Evolutionary conservation across 129 eudicot species (phyloP), one percentile per base, ranked within the genome.

Genomic region (Chrysanthemum makinoi): DNA sequence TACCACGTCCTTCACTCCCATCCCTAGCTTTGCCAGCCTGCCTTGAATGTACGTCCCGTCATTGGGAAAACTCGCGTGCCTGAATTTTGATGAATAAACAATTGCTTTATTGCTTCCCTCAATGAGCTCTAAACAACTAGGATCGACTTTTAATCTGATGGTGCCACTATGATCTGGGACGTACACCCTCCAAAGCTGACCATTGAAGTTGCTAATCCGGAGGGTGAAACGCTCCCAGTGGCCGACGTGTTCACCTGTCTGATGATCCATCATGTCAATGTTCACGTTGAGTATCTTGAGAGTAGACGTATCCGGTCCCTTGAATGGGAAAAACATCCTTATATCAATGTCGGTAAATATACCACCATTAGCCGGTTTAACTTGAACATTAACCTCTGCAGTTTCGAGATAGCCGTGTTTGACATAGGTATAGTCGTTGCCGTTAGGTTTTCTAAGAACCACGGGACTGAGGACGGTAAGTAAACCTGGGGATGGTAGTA

Each of bases 151-250:
- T 65, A 75, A 87, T 0, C 97, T 6, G 44, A 0, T 6, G 9
- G 44, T 97, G 12, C 97, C 96, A 17, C 97, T 94, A 20, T 20
- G 20, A 20, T 20, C 85, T 0, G 97, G 90, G 68, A 83, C 90
- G 51, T 89, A 94, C 16, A 87, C 64, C 8, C 88, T 77, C 87
- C 84, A 75, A 9, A 94, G 84, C 72, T 94, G 96, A 0, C 97
- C 99, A 2, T 73, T 58, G 61, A 87, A 94, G 85, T 94, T 94
- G 82, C 99, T 85, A 48, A 94, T 33, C 15, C 99, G 86, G 60
- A 94, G 99, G 0, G 99, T 94, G 56, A 11, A 90, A 65, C 90
- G 97, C 77, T 94, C 99, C 99, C 99, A 94, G 19, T 94, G 97
- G 16, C 97, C 79, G 1, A 94, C 91, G 60, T 94, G 99, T 62